Conservation (phyloP, 2,329 filamentous ascomycete species). For the Nemania diffusa region DNA sequence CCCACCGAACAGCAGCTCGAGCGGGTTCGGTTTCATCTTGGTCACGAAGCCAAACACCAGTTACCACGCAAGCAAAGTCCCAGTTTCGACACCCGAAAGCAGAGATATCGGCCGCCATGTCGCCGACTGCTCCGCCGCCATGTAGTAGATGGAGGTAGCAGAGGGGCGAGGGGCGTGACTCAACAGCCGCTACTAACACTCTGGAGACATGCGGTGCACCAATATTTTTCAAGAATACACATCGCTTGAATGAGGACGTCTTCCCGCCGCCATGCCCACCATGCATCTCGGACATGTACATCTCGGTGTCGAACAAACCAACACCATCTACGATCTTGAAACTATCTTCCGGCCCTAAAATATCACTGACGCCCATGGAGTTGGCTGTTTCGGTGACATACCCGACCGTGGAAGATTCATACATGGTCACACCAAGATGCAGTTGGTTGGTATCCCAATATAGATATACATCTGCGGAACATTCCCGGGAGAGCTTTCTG, state of each 20-base stretch:
- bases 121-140: slow-evolving; percentile 63
- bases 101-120: slow-evolving; percentile 57
- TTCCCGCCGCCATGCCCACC: slow-evolving; percentile 67
- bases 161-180: slow-evolving; percentile 60
- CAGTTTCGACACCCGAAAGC: slow-evolving; percentile 73
- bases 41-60: slow-evolving; percentile 68
- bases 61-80: slow-evolving; percentile 72
- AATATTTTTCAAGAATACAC: slow-evolving; percentile 66
- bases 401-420: slow-evolving; percentile 52
- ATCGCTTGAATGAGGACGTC: slow-evolving; percentile 73
- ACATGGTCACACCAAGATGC: slow-evolving; percentile 63
- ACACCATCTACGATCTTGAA: slow-evolving; percentile 57
- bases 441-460: slow-evolving; percentile 59
- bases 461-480: slow-evolving; percentile 66
- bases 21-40: slow-evolving; percentile 58
- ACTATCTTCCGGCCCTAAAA: slow-evolving; percentile 49
- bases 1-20: slow-evolving; percentile 60
- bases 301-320: slow-evolving; percentile 66
- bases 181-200: slow-evolving; percentile 57
- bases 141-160: slow-evolving; percentile 73
- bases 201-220: slow-evolving; percentile 48
- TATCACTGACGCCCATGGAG: slow-evolving; percentile 35
- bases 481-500: slow-evolving; percentile 53
- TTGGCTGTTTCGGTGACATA: slow-evolving; percentile 20
- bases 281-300: slow-evolving; percentile 70